These are phyloP conservation scores for Pontederia crassipes DNA, from an alignment of 176 grass and related monocot genomes.

Conservation along the genomic window DNA sequence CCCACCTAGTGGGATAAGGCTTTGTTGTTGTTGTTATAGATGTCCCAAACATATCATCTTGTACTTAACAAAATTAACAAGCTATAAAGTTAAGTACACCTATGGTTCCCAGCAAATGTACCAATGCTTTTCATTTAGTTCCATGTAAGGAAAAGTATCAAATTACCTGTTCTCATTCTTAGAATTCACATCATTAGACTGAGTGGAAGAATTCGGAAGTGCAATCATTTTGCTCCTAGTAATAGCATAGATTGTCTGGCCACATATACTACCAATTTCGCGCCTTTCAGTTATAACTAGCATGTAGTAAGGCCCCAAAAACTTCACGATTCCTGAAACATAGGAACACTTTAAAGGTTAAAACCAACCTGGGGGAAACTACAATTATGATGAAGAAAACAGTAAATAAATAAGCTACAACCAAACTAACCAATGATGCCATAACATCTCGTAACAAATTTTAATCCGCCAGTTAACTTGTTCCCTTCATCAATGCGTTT, in stretches of 20 bases:
- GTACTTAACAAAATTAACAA: too few relatives aligned
- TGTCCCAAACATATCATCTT: too few relatives aligned
- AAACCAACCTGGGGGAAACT: not conserved
- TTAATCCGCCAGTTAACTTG: slow-evolving; percentile 55
- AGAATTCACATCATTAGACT: slow-evolving; percentile 26
- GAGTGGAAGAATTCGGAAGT: slow-evolving; percentile 43
- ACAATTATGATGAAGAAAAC: not conserved
- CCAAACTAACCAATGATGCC: slow-evolving; percentile 65
- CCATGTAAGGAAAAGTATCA: not conserved
- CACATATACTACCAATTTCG: slow-evolving; percentile 74
- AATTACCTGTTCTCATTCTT: slow-evolving; percentile 53
- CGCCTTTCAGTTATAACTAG: slow-evolving; percentile 67
- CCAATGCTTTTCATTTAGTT: not conserved
- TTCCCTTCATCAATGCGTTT: slow-evolving; percentile 49
- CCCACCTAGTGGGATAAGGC: too few relatives aligned
- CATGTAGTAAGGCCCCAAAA: slow-evolving; percentile 91
- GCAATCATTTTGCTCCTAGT: slow-evolving; percentile 59
- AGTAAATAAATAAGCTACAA: slow-evolving; percentile 3
- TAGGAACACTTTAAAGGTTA: slow-evolving; percentile 15
- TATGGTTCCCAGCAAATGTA: too few relatives aligned
- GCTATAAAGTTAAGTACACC: too few relatives aligned
- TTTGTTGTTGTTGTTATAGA: too few relatives aligned
- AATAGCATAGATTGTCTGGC: slow-evolving; percentile 65
- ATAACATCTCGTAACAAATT: slow-evolving; percentile 80
- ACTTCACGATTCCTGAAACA: slow-evolving; percentile 74